A percentile compares a stretch with the other conserved stretches of the same genome.
phyloP scores from a whole-genome alignment of 129 eudicot species.

The Centrapalus pauciflorus region DNA sequence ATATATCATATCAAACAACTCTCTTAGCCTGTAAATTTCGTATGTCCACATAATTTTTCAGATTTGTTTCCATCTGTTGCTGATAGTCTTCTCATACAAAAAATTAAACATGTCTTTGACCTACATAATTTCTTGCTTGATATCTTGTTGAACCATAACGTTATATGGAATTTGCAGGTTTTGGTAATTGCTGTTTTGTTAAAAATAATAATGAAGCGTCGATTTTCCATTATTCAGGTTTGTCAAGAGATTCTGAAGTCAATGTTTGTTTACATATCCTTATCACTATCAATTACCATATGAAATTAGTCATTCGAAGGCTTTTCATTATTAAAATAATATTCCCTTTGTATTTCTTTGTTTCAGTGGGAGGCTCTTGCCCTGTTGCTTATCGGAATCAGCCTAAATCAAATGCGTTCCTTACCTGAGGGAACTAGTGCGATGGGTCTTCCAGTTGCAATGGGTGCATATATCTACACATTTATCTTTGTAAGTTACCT shows the following conservation, averaged over 20 bases:
- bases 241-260: constrained; percentile 6
- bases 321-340: neutral
- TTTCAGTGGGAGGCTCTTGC: constrained; percentile 93
- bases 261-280: neutral
- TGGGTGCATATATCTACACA: constrained; percentile 66
- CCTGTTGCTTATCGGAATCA: constrained; percentile 72
- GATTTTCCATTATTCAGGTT: constrained; percentile 82
- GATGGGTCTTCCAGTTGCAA: constrained; percentile 68
- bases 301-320: neutral
- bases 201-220: constrained; percentile 65
- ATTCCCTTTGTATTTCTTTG: neutral
- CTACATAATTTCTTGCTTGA: neutral
- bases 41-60: neutral
- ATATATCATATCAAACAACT: neutral
- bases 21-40: neutral
- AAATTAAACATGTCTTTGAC: neutral
- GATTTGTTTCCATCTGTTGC: neutral
- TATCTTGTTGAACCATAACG: neutral
- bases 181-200: constrained; percentile 75
- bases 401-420: constrained; percentile 69
- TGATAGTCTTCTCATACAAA: neutral
- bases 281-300: neutral
- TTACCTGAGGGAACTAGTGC: constrained; percentile 59
- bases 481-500: constrained; percentile 64
- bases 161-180: constrained; percentile 47